These are phyloP conservation scores for Metschnikowia bowlesiae DNA, from an alignment of 805 yeast species.

Conservation along the genomic window DNA sequence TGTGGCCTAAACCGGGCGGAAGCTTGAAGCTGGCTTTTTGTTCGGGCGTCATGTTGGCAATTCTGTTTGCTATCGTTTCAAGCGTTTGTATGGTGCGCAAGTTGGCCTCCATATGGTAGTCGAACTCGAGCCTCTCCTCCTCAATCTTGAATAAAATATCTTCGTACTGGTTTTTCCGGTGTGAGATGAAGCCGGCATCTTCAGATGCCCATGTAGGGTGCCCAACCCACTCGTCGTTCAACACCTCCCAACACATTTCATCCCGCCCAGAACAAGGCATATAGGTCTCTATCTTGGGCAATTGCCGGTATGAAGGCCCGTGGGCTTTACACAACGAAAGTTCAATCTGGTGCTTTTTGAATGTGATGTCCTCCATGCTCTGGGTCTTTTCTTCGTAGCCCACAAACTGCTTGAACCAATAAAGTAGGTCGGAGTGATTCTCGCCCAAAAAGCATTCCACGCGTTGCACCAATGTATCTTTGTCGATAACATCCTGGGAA, in stretches of 20 bases:
- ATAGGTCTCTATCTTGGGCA: slow-evolving; percentile 89
- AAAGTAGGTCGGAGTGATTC: slow-evolving; percentile 67
- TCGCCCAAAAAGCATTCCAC: slow-evolving; percentile 82
- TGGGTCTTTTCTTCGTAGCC: slow-evolving; percentile 83
- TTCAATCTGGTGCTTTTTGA: slow-evolving; percentile 88
- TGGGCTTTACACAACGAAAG: slow-evolving; percentile 86
- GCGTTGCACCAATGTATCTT: slow-evolving; percentile 72
- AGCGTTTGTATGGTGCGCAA: slow-evolving; percentile 91
- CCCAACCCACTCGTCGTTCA: slow-evolving; percentile 98
- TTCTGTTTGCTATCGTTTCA: slow-evolving; percentile 90
- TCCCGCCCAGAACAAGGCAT: slow-evolving; percentile 99
- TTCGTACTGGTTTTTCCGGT: slow-evolving; percentile 95
- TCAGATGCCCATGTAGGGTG: slow-evolving; percentile 99
- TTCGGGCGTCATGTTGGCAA: slow-evolving; percentile 87
- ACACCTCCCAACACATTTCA: slow-evolving; percentile 98
- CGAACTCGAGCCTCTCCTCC: slow-evolving; percentile 97
- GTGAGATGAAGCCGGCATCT: slow-evolving; percentile 98
- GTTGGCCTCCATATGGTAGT: slow-evolving; percentile 91
- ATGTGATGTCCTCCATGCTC: slow-evolving; percentile 80
- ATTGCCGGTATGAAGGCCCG: slow-evolving; percentile 90
- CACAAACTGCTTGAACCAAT: slow-evolving; percentile 90
- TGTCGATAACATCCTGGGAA: slow-evolving; percentile 87
- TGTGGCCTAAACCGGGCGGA: slow-evolving; percentile 91
- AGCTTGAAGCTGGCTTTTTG: slow-evolving; percentile 82
- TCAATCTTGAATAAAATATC: slow-evolving; percentile 92